Percentiles rank a stretch among this genome's conserved stretches.
Evolutionary conservation across 805 yeast species (phyloP).

Genomic region (Henningerozyma blattae): DNA sequence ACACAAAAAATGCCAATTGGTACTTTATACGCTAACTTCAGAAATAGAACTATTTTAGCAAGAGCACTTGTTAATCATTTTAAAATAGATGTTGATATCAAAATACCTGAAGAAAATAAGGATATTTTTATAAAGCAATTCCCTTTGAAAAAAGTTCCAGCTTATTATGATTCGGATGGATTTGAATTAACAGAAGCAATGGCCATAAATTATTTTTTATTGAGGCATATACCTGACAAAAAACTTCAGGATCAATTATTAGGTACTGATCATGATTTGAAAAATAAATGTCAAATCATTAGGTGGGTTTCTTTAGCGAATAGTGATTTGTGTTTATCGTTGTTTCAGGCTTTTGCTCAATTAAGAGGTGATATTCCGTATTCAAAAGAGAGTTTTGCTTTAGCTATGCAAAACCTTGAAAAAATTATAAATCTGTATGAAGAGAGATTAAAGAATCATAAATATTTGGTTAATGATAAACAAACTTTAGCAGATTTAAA

Average conservation of each 20-base stretch:
- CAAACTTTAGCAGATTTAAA: slow-evolving; percentile 55
- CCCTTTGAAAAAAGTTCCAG: slow-evolving; percentile 58
- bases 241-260: slow-evolving; percentile 34
- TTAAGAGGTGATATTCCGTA: slow-evolving; percentile 55
- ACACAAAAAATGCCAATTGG: slow-evolving; percentile 4
- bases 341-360: slow-evolving; percentile 44
- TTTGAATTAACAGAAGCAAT: slow-evolving; percentile 58
- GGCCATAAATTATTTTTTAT: slow-evolving; percentile 47
- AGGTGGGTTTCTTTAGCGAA: slow-evolving; percentile 72
- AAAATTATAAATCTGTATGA: slow-evolving; percentile 36
- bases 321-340: slow-evolving; percentile 43
- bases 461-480: slow-evolving; percentile 63
- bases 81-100: slow-evolving; percentile 43
- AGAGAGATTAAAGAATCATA: slow-evolving; percentile 43
- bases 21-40: slow-evolving; percentile 30
- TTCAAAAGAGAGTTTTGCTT: slow-evolving; percentile 60
- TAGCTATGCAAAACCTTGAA: slow-evolving; percentile 28
- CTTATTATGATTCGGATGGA: slow-evolving; percentile 60
- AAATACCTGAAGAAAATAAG: slow-evolving; percentile 20
- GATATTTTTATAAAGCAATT: slow-evolving; percentile 38
- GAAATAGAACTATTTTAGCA: slow-evolving; percentile 21
- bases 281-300: slow-evolving; percentile 33
- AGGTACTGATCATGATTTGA: slow-evolving; percentile 31
- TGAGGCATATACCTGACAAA: slow-evolving; percentile 25
- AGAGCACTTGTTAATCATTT: slow-evolving; percentile 43